phyloP scores from a whole-genome alignment of 345 rosid genomes.

The Arabidopsis arenosa region DNA sequence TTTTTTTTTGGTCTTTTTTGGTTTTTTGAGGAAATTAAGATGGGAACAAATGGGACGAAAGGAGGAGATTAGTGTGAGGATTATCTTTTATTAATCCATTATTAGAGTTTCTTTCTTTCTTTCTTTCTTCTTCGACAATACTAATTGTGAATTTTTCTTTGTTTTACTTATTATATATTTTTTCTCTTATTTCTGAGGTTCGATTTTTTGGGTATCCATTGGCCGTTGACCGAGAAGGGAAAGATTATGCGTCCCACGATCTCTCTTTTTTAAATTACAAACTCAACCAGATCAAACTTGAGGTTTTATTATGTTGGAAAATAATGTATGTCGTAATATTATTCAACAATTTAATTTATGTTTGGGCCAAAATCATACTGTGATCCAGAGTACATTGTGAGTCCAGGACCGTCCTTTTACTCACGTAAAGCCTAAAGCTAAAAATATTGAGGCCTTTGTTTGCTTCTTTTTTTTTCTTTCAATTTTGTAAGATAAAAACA shows the following conservation, averaged over 20 bases:
- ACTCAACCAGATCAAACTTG: constrained; percentile 13
- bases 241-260: constrained; percentile 47
- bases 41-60: constrained; percentile 15
- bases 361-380: background rate
- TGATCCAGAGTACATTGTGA: background rate
- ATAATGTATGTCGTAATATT: background rate
- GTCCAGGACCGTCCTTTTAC: background rate
- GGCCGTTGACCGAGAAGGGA: constrained; percentile 38
- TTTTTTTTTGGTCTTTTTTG: background rate
- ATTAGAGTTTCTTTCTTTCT: constrained; percentile 33
- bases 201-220: constrained; percentile 26
- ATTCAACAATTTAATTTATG: background rate
- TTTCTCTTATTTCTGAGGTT: constrained; percentile 32
- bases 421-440: background rate
- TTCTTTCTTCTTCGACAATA: constrained; percentile 16
- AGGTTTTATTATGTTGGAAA: background rate
- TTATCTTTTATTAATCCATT: constrained; percentile 32
- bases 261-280: constrained; percentile 3
- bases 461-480: background rate
- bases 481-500: background rate
- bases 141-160: constrained; percentile 36
- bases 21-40: constrained; percentile 12
- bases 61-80: constrained; percentile 36
- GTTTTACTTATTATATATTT: constrained; percentile 23
- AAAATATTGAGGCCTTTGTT: background rate